Evolutionary conservation across 768 basidiomycete species (phyloP).

Genomic region (Serendipita sp.): DNA sequence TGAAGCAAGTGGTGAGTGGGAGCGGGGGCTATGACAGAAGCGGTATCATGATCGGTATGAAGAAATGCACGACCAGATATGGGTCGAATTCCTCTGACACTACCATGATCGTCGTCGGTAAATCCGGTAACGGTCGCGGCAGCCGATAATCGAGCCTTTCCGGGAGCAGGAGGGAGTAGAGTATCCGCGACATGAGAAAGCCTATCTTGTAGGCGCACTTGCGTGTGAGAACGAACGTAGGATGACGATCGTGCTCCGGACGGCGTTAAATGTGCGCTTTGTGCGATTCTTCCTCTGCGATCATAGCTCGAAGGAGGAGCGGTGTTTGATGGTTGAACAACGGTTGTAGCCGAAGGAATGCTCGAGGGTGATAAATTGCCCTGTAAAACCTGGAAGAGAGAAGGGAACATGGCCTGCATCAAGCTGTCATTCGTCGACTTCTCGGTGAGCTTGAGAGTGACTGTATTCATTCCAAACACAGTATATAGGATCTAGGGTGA

Average conservation of each 20-base stretch:
- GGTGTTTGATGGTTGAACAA: conserved; percentile 10
- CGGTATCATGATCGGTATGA: neutral
- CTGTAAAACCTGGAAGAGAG: neutral
- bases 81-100: neutral
- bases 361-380: neutral
- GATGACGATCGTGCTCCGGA: conserved; percentile 12
- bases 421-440: conserved; percentile 18
- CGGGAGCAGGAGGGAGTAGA: conserved; percentile 6
- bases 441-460: conserved; percentile 36
- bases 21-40: neutral
- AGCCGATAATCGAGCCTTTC: conserved; percentile 5
- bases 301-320: conserved; percentile 14
- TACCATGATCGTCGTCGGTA: neutral
- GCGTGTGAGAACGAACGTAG: conserved; percentile 14
- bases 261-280: neutral
- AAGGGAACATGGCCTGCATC: conserved; percentile 26
- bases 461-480: conserved; percentile 43
- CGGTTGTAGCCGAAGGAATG: neutral
- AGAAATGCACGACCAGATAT: neutral
- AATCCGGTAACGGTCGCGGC: neutral
- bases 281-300: conserved; percentile 6
- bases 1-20: neutral
- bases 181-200: conserved; percentile 23
- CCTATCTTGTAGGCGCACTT: conserved; percentile 17
- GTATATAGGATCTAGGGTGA: conserved; percentile 36